Conservation (phyloP, 1,139 yeast genomes). For the Blastobotrys serpentis region DNA sequence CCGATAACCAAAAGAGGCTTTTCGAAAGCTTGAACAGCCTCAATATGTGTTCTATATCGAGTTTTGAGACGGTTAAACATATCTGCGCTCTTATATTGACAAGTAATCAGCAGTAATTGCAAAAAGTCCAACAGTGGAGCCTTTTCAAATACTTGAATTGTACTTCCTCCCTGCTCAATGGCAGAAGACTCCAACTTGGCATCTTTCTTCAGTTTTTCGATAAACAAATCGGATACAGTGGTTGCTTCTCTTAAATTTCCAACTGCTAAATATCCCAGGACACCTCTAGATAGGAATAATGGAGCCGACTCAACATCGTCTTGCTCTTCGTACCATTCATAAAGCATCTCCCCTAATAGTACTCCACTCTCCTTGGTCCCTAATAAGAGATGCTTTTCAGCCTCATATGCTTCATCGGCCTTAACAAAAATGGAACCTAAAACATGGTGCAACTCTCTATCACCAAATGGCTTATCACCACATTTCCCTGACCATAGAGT, state of each 20-base stretch:
- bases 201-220: slow-evolving; percentile 34
- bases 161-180: slow-evolving; percentile 15
- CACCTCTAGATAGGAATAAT: slow-evolving; percentile 57
- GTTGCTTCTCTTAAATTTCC: slow-evolving; percentile 60
- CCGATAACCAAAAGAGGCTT: slow-evolving; percentile 43
- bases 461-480: slow-evolving; percentile 61
- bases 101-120: slow-evolving; percentile 63
- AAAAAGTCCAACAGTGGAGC: slow-evolving; percentile 59
- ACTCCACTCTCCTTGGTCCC: slow-evolving; percentile 64
- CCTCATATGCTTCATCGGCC: slow-evolving; percentile 45
- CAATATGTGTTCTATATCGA: slow-evolving; percentile 53
- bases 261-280: slow-evolving; percentile 66
- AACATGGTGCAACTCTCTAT: slow-evolving; percentile 68
- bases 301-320: slow-evolving; percentile 46
- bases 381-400: slow-evolving; percentile 60
- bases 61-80: slow-evolving; percentile 53
- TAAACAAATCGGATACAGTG: slow-evolving; percentile 46
- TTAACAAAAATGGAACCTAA: slow-evolving; percentile 62
- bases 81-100: slow-evolving; percentile 54
- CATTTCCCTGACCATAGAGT: slow-evolving; percentile 55
- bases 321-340: slow-evolving; percentile 51
- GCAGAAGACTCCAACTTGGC: slow-evolving; percentile 22
- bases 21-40: slow-evolving; percentile 41
- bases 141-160: slow-evolving; percentile 34
- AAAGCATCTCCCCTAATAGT: slow-evolving; percentile 54